Evolutionary conservation across 2,329 filamentous ascomycete species (phyloP).

Genomic region (Chaetomiaceae sp.): DNA sequence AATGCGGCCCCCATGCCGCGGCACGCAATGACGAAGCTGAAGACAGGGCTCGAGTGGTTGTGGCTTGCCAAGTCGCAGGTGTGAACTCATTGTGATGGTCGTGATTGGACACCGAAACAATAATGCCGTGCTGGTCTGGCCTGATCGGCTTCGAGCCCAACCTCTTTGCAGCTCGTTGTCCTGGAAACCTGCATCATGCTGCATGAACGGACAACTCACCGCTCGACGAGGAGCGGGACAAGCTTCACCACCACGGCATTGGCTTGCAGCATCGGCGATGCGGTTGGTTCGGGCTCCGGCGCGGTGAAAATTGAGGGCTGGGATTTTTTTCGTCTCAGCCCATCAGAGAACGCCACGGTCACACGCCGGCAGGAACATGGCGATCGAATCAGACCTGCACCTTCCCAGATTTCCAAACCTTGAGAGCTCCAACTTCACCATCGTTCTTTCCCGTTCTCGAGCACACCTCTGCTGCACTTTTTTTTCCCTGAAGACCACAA

Average conservation of each 20-base stretch:
- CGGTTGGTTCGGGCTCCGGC: slow-evolving; percentile 17
- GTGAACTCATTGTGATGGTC: too few relatives aligned
- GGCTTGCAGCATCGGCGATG: neutral
- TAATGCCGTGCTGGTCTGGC: slow-evolving; percentile 6
- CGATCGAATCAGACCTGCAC: neutral
- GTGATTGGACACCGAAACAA: slow-evolving; percentile 16
- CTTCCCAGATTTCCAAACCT: neutral
- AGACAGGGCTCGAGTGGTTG: neutral
- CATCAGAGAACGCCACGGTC: slow-evolving; percentile 25
- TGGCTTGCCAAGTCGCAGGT: slow-evolving; percentile 1
- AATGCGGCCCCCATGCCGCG: slow-evolving; percentile 7
- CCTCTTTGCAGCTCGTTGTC: neutral
- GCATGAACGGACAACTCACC: slow-evolving; percentile 20
- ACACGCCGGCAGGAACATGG: slow-evolving; percentile 1
- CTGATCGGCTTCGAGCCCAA: slow-evolving; percentile 18
- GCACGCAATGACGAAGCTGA: slow-evolving; percentile 8
- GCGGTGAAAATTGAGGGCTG: slow-evolving; percentile 14
- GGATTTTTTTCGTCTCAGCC: slow-evolving; percentile 12
- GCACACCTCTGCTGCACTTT: neutral
- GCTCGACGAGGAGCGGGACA: slow-evolving; percentile 10
- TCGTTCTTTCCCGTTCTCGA: slow-evolving; percentile 17
- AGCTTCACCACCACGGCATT: neutral
- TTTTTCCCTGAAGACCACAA: neutral
- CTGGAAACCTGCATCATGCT: neutral
- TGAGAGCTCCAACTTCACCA: slow-evolving; percentile 6